Evolutionary conservation across 208 protist species (phyloP), one percentile per base, ranked within the genome.

Genomic region (Wallacemonas sp.): DNA sequence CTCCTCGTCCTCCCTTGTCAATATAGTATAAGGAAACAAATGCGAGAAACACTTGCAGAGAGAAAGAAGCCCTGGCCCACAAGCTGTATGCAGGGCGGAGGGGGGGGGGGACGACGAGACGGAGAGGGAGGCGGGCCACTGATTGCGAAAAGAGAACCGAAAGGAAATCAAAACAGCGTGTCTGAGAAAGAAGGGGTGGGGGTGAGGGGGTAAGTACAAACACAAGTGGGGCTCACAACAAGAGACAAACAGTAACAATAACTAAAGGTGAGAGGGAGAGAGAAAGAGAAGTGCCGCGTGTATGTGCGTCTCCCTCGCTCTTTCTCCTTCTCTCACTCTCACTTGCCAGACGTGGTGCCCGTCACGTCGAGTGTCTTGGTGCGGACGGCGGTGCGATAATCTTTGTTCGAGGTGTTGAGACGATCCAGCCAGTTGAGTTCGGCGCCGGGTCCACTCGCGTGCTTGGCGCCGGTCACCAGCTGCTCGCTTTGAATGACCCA

Each of bases 341-440:
- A n/a, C n/a, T n/a, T n/a, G n/a, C 36, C 6, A 41, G 6, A 14
- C 6, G 9, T 41, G 19, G 17, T 23, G n/a, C 19, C 44, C 2
- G 12, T 24, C 17, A 58, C 30, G n/a, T 58, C 52, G 14, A 58
- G 34, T 11, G 52, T 58, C 32, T 58, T 58, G n/a, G 9, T 39
- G 52, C 52, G 52, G 14, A 58, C 52, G 6, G 9, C 26, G 8
- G 52, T 17, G 32, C 52, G 52, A 30, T 30, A 58, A 24, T 33
- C 30, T 29, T 8, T 43, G 30, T 58, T 58, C n/a, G 52, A 9
- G 12, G 11, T 39, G 32, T 30, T 16, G 14, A 58, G 30, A n/a
- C n/a, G 16, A 27, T 58, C 1, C 30, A 58, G 14, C 52, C 52
- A 58, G 17, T 5, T 49, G 5, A 49, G 17, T 14, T 23, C 9